These are phyloP conservation scores for Cutaneotrichosporon cavernicola DNA, from an alignment of 1,284 basidiomycete genomes.

Conservation along the genomic window DNA sequence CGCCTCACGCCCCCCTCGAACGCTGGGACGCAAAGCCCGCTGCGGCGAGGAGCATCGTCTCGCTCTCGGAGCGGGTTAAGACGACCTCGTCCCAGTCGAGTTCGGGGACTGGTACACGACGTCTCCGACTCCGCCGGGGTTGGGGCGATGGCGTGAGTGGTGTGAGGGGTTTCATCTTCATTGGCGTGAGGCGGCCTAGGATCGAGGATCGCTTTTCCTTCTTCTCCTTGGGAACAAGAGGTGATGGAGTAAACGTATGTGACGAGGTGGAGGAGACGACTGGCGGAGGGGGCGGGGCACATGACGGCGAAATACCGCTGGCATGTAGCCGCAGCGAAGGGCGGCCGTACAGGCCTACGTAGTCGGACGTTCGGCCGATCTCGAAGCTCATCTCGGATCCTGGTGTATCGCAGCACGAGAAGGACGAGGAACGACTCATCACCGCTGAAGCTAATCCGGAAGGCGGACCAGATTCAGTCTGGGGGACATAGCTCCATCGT, in stretches of 20 bases:
- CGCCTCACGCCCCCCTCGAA: not conserved
- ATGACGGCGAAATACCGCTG: not conserved
- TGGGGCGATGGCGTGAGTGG: constrained; percentile 15
- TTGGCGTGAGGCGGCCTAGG: constrained; percentile 14
- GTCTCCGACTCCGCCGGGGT: constrained; percentile 11
- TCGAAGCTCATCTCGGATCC: constrained; percentile 25
- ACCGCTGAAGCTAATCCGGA: constrained; percentile 7
- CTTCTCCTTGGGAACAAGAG: not conserved
- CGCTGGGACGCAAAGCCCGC: constrained; percentile 24
- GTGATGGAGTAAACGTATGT: not conserved
- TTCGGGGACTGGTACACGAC: not conserved
- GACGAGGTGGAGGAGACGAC: not conserved
- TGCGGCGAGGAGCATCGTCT: constrained; percentile 23
- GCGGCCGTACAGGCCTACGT: constrained; percentile 20
- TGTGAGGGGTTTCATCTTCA: constrained; percentile 11
- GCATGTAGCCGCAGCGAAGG: constrained; percentile 2
- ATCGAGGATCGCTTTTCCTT: constrained; percentile 13
- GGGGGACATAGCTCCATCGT: not conserved
- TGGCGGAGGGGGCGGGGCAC: not conserved
- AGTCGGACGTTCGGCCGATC: constrained; percentile 22
- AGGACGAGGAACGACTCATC: constrained; percentile 17
- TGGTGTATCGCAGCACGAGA: constrained; percentile 17
- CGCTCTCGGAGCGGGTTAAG: constrained; percentile 21
- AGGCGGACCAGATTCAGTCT: not conserved
- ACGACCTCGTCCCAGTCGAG: constrained; percentile 12